Evolutionary conservation across 2,329 filamentous ascomycete genomes (phyloP).

Genomic region (Arachnomyces sp.): DNA sequence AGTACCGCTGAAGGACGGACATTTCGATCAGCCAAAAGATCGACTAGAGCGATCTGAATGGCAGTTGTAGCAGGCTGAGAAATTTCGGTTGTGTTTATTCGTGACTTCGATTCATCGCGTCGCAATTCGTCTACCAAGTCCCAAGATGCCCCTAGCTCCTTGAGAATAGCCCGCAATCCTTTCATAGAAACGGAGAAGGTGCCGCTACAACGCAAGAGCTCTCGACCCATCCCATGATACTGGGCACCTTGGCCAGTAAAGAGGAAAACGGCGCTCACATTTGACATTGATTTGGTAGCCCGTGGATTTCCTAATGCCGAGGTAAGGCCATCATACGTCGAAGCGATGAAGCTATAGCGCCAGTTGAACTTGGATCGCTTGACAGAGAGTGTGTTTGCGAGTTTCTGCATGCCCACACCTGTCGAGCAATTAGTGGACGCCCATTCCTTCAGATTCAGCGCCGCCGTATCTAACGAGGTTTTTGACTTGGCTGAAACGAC

Average conservation of each 20-base stretch:
- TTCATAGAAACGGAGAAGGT: slow-evolving; percentile 3
- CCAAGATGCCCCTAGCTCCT: slow-evolving; percentile 2
- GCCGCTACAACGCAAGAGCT: slow-evolving; percentile 8
- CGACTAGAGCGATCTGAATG: slow-evolving; percentile 3
- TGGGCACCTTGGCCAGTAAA: slow-evolving; percentile 22
- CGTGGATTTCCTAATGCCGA: too few species aligned
- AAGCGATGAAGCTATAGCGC: slow-evolving; percentile 17
- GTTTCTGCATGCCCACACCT: slow-evolving; percentile 15
- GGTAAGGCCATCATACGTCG: slow-evolving; percentile 27
- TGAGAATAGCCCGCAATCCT: slow-evolving; percentile 1
- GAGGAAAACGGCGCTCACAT: slow-evolving; percentile 20
- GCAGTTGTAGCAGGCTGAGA: slow-evolving; percentile 2
- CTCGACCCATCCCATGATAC: slow-evolving; percentile 16
- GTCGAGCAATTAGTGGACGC: too few species aligned
- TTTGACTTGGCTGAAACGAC: too few species aligned
- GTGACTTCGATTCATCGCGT: not conserved
- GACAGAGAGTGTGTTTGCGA: slow-evolving; percentile 57
- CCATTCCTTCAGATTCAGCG: too few species aligned
- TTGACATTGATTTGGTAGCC: too few species aligned
- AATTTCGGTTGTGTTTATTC: slow-evolving; percentile 3
- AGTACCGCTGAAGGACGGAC: not conserved
- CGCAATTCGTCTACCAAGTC: slow-evolving; percentile 1
- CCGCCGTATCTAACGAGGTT: too few species aligned
- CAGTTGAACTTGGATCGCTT: slow-evolving; percentile 31
- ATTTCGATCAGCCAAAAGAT: not conserved